Base-by-base conservation (phyloP, 2,329 filamentous ascomycete genomes). In the Botrytis byssoidea region DNA sequence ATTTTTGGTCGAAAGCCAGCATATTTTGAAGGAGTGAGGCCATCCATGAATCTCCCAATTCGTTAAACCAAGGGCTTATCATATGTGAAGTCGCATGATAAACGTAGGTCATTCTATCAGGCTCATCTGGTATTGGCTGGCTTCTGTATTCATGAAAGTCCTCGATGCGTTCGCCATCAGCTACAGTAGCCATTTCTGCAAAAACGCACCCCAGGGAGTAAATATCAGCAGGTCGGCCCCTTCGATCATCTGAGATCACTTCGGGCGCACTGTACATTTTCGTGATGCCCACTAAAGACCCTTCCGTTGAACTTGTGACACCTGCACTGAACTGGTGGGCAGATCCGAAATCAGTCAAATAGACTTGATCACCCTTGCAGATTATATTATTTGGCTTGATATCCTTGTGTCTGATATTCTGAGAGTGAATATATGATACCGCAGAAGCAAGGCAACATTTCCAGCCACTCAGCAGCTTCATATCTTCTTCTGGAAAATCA, bases 331-430 rank as follows among this genome's bases (percentile, higher is more conserved):
- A 74, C 35, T 76, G 69, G 68, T 73, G 71, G 10, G 76, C 74
- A 4, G 74, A 74, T 22, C 76, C 76, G 37, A 75, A 77, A 44
- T 77, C 76, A 2, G 76, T 76, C n/a, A 77, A 69, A n/a, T 71
- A 75, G 16, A 77, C 65, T 35, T 74, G 68, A 25, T 73, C 66
- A 14, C 70, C 73, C 55, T 77, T 77, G 44, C 73, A 74, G 32
- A 77, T 74, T 9, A 73, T 72, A 20, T 77, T 77, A 51, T 74
- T 75, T 16, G 76, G 75, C 67, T 76, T 77, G 55, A 77, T 77
- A 46, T 77, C 76, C 48, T 77, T 77, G 35, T 77, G 76, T 25
- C 75, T 67, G 8, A 76, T 71, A 44, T 75, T 77, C 10, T 63
- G 68, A 7, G 72, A 74, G 48, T 77, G 76, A 3, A 76, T 73